Percentiles rank a stretch among this genome's conserved stretches.
Conservation (phyloP, 148 eudicot species). For the Cornus florida region DNA sequence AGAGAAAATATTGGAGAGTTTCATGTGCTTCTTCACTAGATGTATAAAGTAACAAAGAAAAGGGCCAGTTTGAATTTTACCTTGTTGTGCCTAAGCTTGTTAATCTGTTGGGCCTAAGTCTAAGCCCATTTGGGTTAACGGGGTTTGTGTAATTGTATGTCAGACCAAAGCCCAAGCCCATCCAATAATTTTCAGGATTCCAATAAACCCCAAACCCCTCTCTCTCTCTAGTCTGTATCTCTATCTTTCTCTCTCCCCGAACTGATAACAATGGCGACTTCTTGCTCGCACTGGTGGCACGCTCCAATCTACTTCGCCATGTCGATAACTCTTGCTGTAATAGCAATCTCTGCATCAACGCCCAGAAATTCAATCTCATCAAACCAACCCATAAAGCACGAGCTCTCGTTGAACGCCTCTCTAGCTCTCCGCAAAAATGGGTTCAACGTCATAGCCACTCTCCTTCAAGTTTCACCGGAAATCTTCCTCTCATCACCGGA, state of each 20-base stretch:
- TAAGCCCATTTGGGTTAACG: no score
- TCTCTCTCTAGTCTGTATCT: no score
- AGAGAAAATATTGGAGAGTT: no score
- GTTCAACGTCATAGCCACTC: constrained; percentile 44
- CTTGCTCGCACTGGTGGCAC: constrained; percentile 69
- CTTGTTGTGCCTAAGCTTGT: no score
- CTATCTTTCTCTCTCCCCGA: constrained; percentile 9
- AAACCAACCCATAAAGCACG: constrained; percentile 7
- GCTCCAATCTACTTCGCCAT: constrained; percentile 54
- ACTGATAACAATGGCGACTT: constrained; percentile 29
- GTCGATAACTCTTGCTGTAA: constrained; percentile 37
- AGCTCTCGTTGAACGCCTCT: constrained; percentile 32
- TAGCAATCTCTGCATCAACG: constrained; percentile 25
- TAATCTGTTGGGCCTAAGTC: no score
- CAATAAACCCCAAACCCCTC: not conserved
- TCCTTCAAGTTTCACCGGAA: constrained; percentile 60
- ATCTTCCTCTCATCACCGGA: constrained; percentile 28
- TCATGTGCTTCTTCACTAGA: no score
- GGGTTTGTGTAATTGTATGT: no score
- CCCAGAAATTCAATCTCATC: constrained; percentile 5
- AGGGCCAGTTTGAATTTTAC: no score
- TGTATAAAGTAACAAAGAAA: no score
- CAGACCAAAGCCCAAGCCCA: no score
- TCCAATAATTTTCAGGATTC: not conserved
- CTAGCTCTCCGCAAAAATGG: constrained; percentile 33